These are phyloP conservation scores for Diaporthe capsici DNA, from an alignment of 2,329 filamentous ascomycete species.

Conservation along the genomic window DNA sequence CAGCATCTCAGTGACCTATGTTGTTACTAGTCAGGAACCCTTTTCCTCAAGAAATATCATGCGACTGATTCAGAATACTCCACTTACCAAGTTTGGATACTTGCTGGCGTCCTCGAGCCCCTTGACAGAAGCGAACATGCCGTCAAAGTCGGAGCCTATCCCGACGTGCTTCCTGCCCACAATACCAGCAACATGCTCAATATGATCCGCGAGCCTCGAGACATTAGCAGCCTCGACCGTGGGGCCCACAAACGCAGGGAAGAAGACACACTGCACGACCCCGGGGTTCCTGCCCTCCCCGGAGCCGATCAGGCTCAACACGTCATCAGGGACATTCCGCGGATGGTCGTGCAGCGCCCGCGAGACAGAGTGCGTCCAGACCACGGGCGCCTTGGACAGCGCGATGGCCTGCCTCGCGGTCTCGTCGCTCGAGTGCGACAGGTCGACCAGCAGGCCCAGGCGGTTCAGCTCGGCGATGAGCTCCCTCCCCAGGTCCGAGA, in stretches of 20 bases:
- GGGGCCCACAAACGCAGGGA: constrained; percentile 46
- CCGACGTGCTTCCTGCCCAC: constrained; percentile 56
- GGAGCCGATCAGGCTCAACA: constrained; percentile 51
- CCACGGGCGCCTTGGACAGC: constrained; percentile 48
- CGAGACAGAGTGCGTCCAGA: constrained; percentile 52
- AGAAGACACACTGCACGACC: constrained; percentile 57
- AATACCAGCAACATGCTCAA: constrained; percentile 48
- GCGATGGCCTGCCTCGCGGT: constrained; percentile 45
- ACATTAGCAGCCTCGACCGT: constrained; percentile 46
- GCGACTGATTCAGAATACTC: too few species aligned
- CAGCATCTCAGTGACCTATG: constrained; percentile 42
- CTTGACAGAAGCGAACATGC: constrained; percentile 47
- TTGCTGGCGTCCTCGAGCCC: constrained; percentile 48
- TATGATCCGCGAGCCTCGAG: constrained; percentile 52
- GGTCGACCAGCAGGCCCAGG: constrained; percentile 50
- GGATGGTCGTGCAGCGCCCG: constrained; percentile 44
- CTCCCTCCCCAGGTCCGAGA: constrained; percentile 48
- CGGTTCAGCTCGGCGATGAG: constrained; percentile 54
- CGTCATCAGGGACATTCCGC: constrained; percentile 58
- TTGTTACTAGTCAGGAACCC: background rate
- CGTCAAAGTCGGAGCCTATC: constrained; percentile 55
- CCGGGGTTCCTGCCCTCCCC: constrained; percentile 50
- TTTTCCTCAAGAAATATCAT: rapidly evolving
- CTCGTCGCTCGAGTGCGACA: constrained; percentile 50
- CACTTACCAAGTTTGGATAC: constrained; percentile 47